Base-by-base conservation (phyloP, 805 yeast genomes). In the Saturnispora galanensis region DNA sequence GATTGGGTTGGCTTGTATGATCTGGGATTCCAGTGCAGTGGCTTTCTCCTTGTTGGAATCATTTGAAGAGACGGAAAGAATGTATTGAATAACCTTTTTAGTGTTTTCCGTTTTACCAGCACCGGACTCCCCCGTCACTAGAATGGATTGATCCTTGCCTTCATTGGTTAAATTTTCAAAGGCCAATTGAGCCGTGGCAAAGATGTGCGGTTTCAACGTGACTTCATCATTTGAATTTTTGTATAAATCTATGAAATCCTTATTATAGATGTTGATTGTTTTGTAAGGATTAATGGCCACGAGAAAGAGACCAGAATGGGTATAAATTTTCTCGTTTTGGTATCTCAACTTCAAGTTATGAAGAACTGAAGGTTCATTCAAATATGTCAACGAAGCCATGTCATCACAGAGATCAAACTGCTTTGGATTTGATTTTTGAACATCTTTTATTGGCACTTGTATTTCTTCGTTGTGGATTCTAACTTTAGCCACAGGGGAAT, bases 31-130 rank as follows among this genome's bases (percentile, higher is more conserved):
- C 53, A 93, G 83, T 38, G 73, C 69, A 12, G 67, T 58, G 10
- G 64, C 55, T 6, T 46, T 56, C 36, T 49, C 50, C 31, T 51
- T 51, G 31, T 57, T 52, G 7, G 49, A 39, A 10, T 53, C 55
- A 13, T 54, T 46, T 12, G 64, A 52, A 2, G 94, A 77, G 26
- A 86, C 80, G 7, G 86, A 79, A 1, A 96, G 86, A 46, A 93
- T 70, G 60, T 88, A 93, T 60, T 89, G 97, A 48, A 93, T 82
- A 45, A 93, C 88, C 58, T 84, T 88, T 62, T 93, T 93, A 4
- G 99, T 93, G 54, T 87, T 93, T 65, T 93, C 98, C 0, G 99
- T 93, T 60, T 93, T 93, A 43, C 99, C 99, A 0, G 99, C 98
- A 52, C 99, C 99, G 18, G 95, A 83, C 60, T 93, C 99, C 51